Percentiles rank a stretch among this genome's conserved stretches.
Evolutionary conservation across 1,284 basidiomycete genomes (phyloP).

Genomic region (Baeospora myosura): DNA sequence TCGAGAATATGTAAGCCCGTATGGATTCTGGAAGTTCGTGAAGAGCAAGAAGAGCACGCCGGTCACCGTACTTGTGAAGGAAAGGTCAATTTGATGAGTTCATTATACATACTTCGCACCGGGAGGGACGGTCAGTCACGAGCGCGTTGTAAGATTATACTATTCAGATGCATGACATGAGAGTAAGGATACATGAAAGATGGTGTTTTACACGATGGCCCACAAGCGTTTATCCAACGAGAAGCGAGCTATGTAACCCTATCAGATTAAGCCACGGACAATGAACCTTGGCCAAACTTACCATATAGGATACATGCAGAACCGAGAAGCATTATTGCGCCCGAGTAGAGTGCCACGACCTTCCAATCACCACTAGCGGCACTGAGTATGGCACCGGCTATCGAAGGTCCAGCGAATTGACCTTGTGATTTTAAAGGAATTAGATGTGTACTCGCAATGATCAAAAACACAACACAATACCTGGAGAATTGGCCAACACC

Average conservation of each 20-base stretch:
- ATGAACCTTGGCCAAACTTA: conserved; percentile 4
- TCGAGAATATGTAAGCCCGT: too few species aligned
- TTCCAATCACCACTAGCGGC: conserved; percentile 17
- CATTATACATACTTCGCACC: too few species aligned
- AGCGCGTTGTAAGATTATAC: too few species aligned
- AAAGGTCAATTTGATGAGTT: too few species aligned
- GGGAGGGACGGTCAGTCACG: too few species aligned
- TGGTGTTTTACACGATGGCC: neutral
- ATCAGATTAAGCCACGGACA: neutral
- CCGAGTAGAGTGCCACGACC: conserved; percentile 18
- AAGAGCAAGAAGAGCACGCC: too few species aligned
- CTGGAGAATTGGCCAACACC: conserved; percentile 18
- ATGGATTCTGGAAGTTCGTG: too few species aligned
- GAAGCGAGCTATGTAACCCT: neutral
- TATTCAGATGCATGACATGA: too few species aligned
- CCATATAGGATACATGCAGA: conserved; percentile 17
- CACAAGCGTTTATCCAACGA: neutral
- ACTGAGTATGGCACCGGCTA: conserved; percentile 17
- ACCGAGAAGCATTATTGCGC: conserved; percentile 16
- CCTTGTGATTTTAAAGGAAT: conserved; percentile 6
- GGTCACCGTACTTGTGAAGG: too few species aligned
- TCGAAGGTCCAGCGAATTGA: conserved; percentile 18
- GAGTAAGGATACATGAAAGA: too few species aligned
- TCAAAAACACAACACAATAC: conserved; percentile 1
- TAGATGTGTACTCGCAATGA: too few species aligned